Percentiles rank a stretch among this genome's conserved stretches.
phyloP scores from a whole-genome alignment of 2,329 filamentous ascomycete species.

The Rugonectria rugulosa region DNA sequence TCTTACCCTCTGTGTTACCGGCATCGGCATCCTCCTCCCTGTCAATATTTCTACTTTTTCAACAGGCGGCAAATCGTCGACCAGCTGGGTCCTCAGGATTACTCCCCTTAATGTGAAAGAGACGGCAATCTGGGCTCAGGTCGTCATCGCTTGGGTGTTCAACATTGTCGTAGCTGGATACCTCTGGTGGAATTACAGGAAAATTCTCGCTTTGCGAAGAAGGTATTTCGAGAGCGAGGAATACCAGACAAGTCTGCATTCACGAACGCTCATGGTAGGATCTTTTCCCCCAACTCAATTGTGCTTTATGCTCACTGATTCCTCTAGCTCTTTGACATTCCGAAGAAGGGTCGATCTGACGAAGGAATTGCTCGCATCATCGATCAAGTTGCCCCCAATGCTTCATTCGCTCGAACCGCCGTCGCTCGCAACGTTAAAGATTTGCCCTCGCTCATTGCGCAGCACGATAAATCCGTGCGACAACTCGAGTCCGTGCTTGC shows the following conservation, averaged over 20 bases:
- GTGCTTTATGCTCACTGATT: constrained; percentile 15
- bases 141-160: constrained; percentile 69
- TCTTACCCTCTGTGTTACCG: constrained; percentile 72
- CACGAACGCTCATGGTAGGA: constrained; percentile 71
- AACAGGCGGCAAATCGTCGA: constrained; percentile 25
- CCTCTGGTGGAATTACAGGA: constrained; percentile 89
- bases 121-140: constrained; percentile 64
- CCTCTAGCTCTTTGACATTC: constrained; percentile 80
- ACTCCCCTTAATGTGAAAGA: constrained; percentile 65
- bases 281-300: neutral
- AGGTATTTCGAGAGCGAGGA: constrained; percentile 85
- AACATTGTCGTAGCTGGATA: constrained; percentile 80
- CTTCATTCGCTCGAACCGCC: constrained; percentile 79
- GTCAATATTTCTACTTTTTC: constrained; percentile 68
- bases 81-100: constrained; percentile 64
- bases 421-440: constrained; percentile 93
- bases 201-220: constrained; percentile 73
- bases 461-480: constrained; percentile 83
- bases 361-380: constrained; percentile 88
- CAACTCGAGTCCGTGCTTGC: constrained; percentile 84
- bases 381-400: constrained; percentile 79
- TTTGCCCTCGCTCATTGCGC: constrained; percentile 81
- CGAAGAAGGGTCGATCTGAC: constrained; percentile 77
- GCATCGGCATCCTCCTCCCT: constrained; percentile 81
- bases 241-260: constrained; percentile 87